Percentiles rank a stretch among this genome's conserved stretches.
Conservation (phyloP, 192 early-diverging fungal species). For the Piromyces finnis region DNA sequence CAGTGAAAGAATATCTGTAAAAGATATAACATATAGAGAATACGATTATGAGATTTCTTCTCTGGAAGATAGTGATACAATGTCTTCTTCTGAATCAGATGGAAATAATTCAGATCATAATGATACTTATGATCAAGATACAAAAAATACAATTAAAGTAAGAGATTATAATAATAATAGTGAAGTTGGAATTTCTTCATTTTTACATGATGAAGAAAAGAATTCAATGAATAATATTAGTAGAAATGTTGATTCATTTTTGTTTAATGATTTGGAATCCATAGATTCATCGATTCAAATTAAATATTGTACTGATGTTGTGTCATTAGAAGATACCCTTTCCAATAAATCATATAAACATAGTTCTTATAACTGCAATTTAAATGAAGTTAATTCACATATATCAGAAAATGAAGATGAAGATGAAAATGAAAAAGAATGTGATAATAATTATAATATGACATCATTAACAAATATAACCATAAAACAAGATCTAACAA, state of each 20-base stretch:
- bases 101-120: background rate
- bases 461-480: no score
- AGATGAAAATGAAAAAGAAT: no score
- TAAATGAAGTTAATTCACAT: no score
- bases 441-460: no score
- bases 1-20: background rate
- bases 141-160: no score
- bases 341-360: no score
- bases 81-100: background rate
- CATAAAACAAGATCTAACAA: no score
- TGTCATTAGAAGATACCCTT: background rate
- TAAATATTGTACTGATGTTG: background rate
- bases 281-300: background rate
- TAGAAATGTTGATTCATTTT: background rate
- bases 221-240: background rate
- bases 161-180: background rate
- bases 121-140: background rate
- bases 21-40: background rate
- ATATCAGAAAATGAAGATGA: no score
- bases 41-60: background rate
- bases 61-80: background rate
- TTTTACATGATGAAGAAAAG: background rate
- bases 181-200: background rate
- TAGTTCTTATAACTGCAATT: no score
- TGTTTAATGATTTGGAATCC: background rate